Base-by-base conservation (phyloP, 768 basidiomycete species). In the Rhodosporidiobolus sp. region DNA sequence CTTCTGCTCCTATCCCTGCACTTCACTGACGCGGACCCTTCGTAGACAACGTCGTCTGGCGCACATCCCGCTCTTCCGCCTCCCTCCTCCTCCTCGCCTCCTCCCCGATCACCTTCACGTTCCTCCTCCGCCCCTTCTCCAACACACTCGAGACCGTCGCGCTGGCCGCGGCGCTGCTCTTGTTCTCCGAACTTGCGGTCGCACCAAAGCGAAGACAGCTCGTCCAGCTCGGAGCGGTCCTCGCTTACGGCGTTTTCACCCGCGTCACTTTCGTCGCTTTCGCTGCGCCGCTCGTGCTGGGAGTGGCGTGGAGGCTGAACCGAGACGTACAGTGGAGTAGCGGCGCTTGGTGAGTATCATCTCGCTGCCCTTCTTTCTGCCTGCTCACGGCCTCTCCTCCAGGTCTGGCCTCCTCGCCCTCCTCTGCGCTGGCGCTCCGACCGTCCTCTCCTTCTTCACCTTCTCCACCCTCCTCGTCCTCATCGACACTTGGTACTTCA, bases 111-210 rank as follows among this genome's bases (percentile, higher is more conserved):
- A 49, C 60, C 26, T 60, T 74, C 26, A 70, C 75, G 9, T 74
- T 74, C 61, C 69, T 74, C 43, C 63, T 76, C 20, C 77, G 75
- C 14, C 70, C 77, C 3, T 78, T 78, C 67, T 74, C 75, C 26
- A 78, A 76, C 65, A 49, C 75, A 6, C 48, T 78, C 64, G 77
- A 78, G 54, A 58, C 72, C 0, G 16, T 76, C 63, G 6, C 59
- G 30, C 63, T 74, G 38, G 72, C 65, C 8, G 10, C 32, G 2
- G 20, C 54, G 0, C n/a, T 69, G 32, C 50, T 60, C 45, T 0
- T 12, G 4, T 14, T 16, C 38, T 3, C 6, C n/a, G 8, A 12
- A 49, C 14, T 32, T 17, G 0, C 4, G 12, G 26, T 17, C 43
- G 49, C n/a, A 16, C 50, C 12, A 28, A 35, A 0, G 2, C 3